Conservation (phyloP, 2,329 filamentous ascomycete genomes). For the Fusarium chaquense region DNA sequence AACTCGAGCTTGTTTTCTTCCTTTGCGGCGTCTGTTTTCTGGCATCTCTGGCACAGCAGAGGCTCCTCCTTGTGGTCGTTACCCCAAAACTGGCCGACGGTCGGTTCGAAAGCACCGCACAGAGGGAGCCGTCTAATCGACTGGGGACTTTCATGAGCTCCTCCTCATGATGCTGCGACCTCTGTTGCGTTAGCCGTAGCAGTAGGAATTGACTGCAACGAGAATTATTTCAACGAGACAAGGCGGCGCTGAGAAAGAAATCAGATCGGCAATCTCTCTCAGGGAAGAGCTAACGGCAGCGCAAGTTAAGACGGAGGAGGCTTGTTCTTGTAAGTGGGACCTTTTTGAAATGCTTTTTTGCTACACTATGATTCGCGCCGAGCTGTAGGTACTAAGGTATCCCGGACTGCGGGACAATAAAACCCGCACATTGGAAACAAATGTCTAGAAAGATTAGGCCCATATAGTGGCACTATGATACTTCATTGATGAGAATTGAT, state of each 20-base stretch:
- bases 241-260: slow-evolving; percentile 32
- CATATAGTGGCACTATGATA: not conserved
- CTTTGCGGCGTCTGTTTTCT: slow-evolving; percentile 27
- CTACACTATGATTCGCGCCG: slow-evolving; percentile 39
- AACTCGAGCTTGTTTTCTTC: slow-evolving; percentile 8
- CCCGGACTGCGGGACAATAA: slow-evolving; percentile 15
- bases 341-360: slow-evolving; percentile 44
- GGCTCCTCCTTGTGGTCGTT: slow-evolving; percentile 45
- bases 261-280: slow-evolving; percentile 39
- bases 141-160: slow-evolving; percentile 70
- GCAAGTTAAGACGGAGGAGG: slow-evolving; percentile 36
- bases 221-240: not conserved
- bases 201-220: not conserved
- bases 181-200: slow-evolving; percentile 30
- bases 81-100: slow-evolving; percentile 51
- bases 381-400: slow-evolving; percentile 29
- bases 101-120: slow-evolving; percentile 65
- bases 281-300: slow-evolving; percentile 36
- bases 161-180: slow-evolving; percentile 60
- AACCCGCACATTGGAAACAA: slow-evolving; percentile 3
- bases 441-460: not conserved
- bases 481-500: not conserved
- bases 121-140: slow-evolving; percentile 71
- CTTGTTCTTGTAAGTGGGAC: slow-evolving; percentile 41
- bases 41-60: slow-evolving; percentile 42